Conservation (phyloP, 371 early-diverging fungal genomes). For the Mortierella sp. region DNA sequence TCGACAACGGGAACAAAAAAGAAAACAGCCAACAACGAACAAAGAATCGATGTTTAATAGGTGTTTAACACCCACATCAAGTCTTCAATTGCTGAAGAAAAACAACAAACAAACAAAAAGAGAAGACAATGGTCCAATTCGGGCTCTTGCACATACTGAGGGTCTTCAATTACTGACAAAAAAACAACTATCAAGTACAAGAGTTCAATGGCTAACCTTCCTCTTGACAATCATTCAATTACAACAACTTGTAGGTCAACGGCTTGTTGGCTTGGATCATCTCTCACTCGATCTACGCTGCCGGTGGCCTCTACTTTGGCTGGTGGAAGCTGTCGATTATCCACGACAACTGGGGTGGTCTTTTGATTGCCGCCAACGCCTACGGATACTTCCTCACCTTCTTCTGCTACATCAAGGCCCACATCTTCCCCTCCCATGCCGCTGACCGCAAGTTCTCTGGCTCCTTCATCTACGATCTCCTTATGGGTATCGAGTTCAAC, state of each 20-base stretch:
- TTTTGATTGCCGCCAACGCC: conserved; percentile 80
- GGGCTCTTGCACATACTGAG: neutral
- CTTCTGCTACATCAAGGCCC: conserved; percentile 82
- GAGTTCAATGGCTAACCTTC: neutral
- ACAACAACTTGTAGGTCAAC: conserved; percentile 67
- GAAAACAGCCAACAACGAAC: too few relatives aligned
- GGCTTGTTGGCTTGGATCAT: conserved; percentile 82
- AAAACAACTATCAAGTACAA: neutral
- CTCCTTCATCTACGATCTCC: conserved; percentile 73
- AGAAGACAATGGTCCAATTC: neutral
- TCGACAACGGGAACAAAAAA: neutral
- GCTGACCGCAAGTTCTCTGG: conserved; percentile 86
- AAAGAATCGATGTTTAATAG: too few relatives aligned
- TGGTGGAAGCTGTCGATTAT: conserved; percentile 75
- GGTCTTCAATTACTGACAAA: neutral
- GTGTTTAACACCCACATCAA: too few relatives aligned
- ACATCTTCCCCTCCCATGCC: conserved; percentile 82
- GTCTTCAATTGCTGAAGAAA: too few relatives aligned
- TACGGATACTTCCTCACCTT: conserved; percentile 84
- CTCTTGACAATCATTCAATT: neutral
- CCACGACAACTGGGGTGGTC: conserved; percentile 82
- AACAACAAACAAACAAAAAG: too few relatives aligned
- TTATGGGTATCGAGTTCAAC: conserved; percentile 88
- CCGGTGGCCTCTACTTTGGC: conserved; percentile 69
- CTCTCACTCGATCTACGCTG: conserved; percentile 78